phyloP scores from a whole-genome alignment of 176 grass and related monocot genomes.

The Tillandsia fasciculata region DNA sequence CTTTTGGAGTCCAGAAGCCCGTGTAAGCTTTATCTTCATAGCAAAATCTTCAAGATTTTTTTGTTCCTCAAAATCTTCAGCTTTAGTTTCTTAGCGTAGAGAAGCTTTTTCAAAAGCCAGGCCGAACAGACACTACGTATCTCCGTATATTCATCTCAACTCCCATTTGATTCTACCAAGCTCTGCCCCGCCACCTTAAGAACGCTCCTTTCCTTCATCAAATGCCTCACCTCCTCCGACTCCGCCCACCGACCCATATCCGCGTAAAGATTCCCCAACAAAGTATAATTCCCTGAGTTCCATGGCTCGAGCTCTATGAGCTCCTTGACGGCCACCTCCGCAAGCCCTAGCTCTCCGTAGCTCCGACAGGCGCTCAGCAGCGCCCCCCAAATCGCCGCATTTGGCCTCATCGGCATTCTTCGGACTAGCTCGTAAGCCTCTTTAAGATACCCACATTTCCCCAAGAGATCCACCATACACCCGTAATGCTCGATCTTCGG shows the following conservation, averaged over 20 bases:
- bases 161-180: slow-evolving; percentile 10
- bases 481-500: slow-evolving; percentile 44
- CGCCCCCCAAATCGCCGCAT: slow-evolving; percentile 43
- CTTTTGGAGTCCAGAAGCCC: too few relatives aligned
- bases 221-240: slow-evolving; percentile 26
- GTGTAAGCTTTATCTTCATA: too few relatives aligned
- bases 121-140: too few relatives aligned
- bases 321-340: slow-evolving; percentile 50
- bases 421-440: slow-evolving; percentile 36
- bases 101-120: too few relatives aligned
- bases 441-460: slow-evolving; percentile 35
- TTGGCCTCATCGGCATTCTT: slow-evolving; percentile 43
- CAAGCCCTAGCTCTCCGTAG: slow-evolving; percentile 27
- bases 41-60: too few relatives aligned
- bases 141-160: background rate
- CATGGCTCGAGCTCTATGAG: slow-evolving; percentile 50
- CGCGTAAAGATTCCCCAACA: slow-evolving; percentile 50
- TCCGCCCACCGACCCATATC: slow-evolving; percentile 41
- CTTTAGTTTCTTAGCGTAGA: too few relatives aligned
- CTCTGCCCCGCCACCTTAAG: slow-evolving; percentile 50
- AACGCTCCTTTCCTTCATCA: slow-evolving; percentile 50
- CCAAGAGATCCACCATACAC: slow-evolving; percentile 54
- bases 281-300: slow-evolving; percentile 54
- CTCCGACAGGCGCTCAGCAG: slow-evolving; percentile 36
- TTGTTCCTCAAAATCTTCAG: too few relatives aligned